Conservation (phyloP, 345 rosid genomes). For the Syzygium oleosum region DNA sequence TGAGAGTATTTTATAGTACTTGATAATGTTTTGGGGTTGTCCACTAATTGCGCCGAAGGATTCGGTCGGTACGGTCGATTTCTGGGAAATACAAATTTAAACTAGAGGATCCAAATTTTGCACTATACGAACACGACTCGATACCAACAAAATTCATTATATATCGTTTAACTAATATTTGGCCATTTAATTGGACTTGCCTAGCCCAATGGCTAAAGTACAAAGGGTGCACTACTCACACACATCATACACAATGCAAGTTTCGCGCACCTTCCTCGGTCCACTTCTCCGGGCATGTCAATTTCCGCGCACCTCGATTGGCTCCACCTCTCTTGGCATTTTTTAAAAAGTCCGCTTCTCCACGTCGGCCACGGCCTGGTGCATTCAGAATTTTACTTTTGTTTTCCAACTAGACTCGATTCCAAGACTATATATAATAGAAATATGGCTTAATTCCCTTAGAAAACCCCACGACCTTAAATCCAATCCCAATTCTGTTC, state of each 20-base stretch:
- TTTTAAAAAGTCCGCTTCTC: accelerated
- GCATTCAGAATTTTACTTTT: background rate
- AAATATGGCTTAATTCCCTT: no score
- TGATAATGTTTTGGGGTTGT: background rate
- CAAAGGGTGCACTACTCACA: no score
- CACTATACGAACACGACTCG: background rate
- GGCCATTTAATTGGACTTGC: background rate
- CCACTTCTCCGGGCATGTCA: background rate
- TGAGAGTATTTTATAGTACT: background rate
- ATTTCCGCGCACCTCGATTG: accelerated
- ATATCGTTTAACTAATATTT: no score
- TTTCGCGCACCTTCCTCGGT: no score
- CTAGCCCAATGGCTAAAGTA: background rate
- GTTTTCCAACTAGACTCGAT: background rate
- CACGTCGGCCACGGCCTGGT: accelerated
- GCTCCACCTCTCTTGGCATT: background rate
- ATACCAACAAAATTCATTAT: no score
- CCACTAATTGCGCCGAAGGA: background rate
- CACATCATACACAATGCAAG: no score
- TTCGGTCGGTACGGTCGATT: background rate
- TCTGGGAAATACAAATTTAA: background rate
- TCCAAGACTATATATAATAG: background rate
- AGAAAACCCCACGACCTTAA: no score
- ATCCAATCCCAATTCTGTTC: no score
- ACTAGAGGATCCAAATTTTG: background rate